Conservation (phyloP, 306 rosid species). For the Cyclanthera cordifolia region DNA sequence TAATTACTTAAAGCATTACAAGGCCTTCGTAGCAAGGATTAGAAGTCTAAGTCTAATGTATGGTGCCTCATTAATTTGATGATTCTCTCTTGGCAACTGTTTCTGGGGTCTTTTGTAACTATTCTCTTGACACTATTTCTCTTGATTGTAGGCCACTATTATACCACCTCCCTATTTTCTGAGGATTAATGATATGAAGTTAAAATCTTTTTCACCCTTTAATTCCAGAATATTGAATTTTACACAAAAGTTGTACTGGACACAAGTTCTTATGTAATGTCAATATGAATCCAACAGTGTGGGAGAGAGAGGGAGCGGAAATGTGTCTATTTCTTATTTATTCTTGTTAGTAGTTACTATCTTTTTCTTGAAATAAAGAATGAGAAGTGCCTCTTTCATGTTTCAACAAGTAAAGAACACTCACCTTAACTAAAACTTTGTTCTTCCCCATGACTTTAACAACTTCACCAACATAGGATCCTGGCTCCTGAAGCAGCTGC, state of each 20-base stretch:
- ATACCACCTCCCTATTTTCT: too few relatives aligned
- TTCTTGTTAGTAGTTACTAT: not conserved
- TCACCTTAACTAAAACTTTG: conserved; percentile 94
- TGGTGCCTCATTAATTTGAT: too few relatives aligned
- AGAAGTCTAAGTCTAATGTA: too few relatives aligned
- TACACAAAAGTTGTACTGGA: not conserved
- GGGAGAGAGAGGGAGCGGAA: not conserved
- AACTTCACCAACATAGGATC: conserved; percentile 96
- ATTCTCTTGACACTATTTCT: too few relatives aligned
- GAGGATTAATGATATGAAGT: not conserved
- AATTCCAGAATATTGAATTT: not conserved
- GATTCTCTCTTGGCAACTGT: too few relatives aligned
- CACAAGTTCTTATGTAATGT: not conserved
- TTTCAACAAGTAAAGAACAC: conserved; percentile 2
- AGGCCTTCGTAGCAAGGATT: too few relatives aligned
- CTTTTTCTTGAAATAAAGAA: not conserved
- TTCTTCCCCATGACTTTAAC: conserved; percentile 98
- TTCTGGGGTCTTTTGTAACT: too few relatives aligned
- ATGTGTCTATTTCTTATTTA: not conserved
- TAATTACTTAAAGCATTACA: not conserved
- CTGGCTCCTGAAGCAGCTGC: conserved; percentile 98
- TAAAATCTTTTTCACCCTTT: too few relatives aligned
- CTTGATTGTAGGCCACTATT: too few relatives aligned
- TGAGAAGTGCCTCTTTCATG: not conserved
- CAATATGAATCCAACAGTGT: not conserved